phyloP scores from a whole-genome alignment of 208 protist genomes.

The Trypanosoma cruzi region DNA sequence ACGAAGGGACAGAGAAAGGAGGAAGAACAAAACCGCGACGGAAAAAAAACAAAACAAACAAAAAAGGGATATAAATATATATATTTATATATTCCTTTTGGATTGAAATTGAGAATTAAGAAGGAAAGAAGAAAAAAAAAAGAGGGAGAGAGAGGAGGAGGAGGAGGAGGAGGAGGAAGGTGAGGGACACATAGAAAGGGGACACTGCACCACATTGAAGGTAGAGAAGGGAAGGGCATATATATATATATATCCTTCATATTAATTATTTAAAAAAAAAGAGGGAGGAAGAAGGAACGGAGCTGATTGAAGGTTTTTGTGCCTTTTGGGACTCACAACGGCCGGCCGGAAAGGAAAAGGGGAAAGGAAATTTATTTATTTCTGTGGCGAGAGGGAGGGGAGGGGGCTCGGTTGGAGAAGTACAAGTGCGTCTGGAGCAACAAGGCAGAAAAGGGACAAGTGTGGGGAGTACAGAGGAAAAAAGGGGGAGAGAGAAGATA shows the following conservation, averaged over 20 bases:
- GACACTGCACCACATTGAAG: no score
- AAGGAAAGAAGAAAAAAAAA: no score
- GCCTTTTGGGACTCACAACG: not conserved
- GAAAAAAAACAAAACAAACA: constrained; percentile 2
- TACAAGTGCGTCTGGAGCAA: not conserved
- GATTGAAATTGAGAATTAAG: no score
- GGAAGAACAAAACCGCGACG: not conserved
- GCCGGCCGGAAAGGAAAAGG: no score
- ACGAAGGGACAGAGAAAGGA: not conserved
- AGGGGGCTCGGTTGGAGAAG: no score
- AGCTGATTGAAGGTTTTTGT: not conserved
- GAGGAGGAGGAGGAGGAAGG: no score
- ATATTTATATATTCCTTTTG: not conserved
- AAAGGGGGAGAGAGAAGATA: not conserved
- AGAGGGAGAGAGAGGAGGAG: no score
- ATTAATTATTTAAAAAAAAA: not conserved
- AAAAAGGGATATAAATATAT: not conserved
- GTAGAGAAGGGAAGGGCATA: no score
- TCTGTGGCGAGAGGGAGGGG: no score
- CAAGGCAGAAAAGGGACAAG: constrained; percentile 2
- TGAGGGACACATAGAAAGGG: no score
- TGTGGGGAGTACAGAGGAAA: not conserved
- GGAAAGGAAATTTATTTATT: no score
- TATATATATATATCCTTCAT: constrained; percentile 1
- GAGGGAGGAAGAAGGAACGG: not conserved